A percentile compares a stretch with the other conserved stretches of the same genome.
phyloP scores from a whole-genome alignment of 1,284 basidiomycete genomes.

The Pascua guehoae region DNA sequence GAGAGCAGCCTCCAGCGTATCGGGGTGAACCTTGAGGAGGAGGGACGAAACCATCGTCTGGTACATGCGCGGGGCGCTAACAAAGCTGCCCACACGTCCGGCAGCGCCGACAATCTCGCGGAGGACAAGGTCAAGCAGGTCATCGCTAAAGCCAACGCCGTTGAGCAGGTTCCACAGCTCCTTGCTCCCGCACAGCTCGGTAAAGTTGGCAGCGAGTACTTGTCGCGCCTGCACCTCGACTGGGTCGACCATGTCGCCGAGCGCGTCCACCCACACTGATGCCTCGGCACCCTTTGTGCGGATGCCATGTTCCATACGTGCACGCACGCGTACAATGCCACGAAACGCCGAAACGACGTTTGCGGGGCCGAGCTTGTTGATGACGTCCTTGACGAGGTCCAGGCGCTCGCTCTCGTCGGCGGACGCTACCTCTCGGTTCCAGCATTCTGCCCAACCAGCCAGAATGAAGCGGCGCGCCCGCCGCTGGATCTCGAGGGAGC shows the following conservation, averaged over 20 bases:
- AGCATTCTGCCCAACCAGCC: slow-evolving; percentile 75
- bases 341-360: slow-evolving; percentile 62
- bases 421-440: slow-evolving; percentile 75
- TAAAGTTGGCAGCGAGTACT: slow-evolving; percentile 57
- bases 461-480: slow-evolving; percentile 70
- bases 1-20: slow-evolving; percentile 60
- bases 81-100: slow-evolving; percentile 53
- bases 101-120: slow-evolving; percentile 59
- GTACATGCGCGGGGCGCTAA: slow-evolving; percentile 65
- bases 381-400: slow-evolving; percentile 64
- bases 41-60: slow-evolving; percentile 70
- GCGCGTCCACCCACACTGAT: slow-evolving; percentile 64
- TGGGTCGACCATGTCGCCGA: slow-evolving; percentile 61
- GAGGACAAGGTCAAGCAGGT: slow-evolving; percentile 68
- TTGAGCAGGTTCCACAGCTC: slow-evolving; percentile 72
- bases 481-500: slow-evolving; percentile 65
- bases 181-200: slow-evolving; percentile 61
- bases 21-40: slow-evolving; percentile 64
- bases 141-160: slow-evolving; percentile 63
- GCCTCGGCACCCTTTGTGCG: slow-evolving; percentile 45
- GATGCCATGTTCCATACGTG: slow-evolving; percentile 33
- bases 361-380: slow-evolving; percentile 60
- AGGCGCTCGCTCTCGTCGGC: slow-evolving; percentile 66
- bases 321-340: slow-evolving; percentile 26
- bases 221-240: slow-evolving; percentile 62